phyloP scores from a whole-genome alignment of 2,329 filamentous ascomycete species.

The Colletotrichum neosansevieriae region DNA sequence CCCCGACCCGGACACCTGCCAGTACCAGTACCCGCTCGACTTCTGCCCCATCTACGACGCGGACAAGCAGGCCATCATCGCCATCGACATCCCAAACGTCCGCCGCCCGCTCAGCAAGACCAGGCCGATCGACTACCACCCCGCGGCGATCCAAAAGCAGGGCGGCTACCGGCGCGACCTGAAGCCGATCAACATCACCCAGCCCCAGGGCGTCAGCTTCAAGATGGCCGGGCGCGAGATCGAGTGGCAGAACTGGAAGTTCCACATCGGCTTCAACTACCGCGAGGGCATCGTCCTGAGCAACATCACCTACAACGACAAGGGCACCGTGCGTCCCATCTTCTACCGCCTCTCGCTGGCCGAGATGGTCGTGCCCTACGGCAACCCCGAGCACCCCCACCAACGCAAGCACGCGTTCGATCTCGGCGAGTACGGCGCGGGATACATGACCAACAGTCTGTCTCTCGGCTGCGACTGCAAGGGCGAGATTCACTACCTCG shows the following conservation, averaged over 20 bases:
- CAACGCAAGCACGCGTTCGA: slow-evolving; percentile 85
- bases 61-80: slow-evolving; percentile 81
- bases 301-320: slow-evolving; percentile 91
- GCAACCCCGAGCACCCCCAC: slow-evolving; percentile 83
- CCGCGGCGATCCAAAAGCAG: slow-evolving; percentile 76
- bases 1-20: slow-evolving; percentile 84
- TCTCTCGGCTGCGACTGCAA: slow-evolving; percentile 87
- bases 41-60: slow-evolving; percentile 94
- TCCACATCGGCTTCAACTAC: slow-evolving; percentile 96
- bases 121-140: slow-evolving; percentile 83
- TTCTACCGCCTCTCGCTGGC: slow-evolving; percentile 92
- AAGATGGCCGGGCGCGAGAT: slow-evolving; percentile 78
- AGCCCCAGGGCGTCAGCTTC: slow-evolving; percentile 91
- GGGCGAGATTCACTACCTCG: slow-evolving; percentile 90
- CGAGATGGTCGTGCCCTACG: slow-evolving; percentile 95
- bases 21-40: slow-evolving; percentile 92
- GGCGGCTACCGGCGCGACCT: slow-evolving; percentile 83
- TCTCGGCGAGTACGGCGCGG: slow-evolving; percentile 83
- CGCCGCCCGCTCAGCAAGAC: slow-evolving; percentile 80
- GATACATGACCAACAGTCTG: slow-evolving; percentile 86
- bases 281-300: slow-evolving; percentile 90
- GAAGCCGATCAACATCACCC: slow-evolving; percentile 89
- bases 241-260: slow-evolving; percentile 93
- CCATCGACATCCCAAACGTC: slow-evolving; percentile 85
- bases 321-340: slow-evolving; percentile 78